Evolutionary conservation across 257 asterid species (phyloP), one percentile per base, ranked within the genome.

Genomic region (Sherardia arvensis): DNA sequence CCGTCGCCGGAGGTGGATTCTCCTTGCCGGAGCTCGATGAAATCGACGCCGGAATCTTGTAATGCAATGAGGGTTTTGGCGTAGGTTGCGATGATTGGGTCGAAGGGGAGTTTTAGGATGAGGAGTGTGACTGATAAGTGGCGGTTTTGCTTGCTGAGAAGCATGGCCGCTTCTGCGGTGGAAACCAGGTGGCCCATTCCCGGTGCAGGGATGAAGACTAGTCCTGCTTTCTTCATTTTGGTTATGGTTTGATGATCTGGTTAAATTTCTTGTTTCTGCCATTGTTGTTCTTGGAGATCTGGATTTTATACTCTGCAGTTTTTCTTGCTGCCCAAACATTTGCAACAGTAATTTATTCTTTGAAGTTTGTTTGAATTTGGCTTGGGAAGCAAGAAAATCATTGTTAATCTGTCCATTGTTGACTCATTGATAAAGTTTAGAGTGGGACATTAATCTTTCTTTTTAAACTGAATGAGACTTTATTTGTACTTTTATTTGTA

Each of bases 161-260:
- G 45, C 63, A 28, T 71, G 3, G 77, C 71, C 0, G 69, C 22
- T 66, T 71, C 74, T 20, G 72, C 51, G 0, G 77, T 51, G 30
- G 80, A 47, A 7, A 61, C 65, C 3, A 76, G 25, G 55, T 76
- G 80, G 8, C 80, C 76, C 56, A 76, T 58, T 45, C 73, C 73
- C 1, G 80, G 76, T 0, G 71, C 65, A 33, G 80, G 68, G 40
- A 71, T 47, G 71, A 75, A 75, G 53, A 73, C 59, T n/a, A 77
- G 43, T 38, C 71, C 74, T 32, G 40, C 28, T 58, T 65, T 72
- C 70, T 62, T 58, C 61, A 53, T 67, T 12, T 54, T 9, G 45
- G 12, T 38, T n/a, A 0, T 11, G 17, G 1, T 54, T 15, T 54
- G 59, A 21, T 33, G 7, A 3, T 53, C 21, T 43, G 53, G 8